Conservation (phyloP, 345 rosid genomes). For the Theobroma cacao region DNA sequence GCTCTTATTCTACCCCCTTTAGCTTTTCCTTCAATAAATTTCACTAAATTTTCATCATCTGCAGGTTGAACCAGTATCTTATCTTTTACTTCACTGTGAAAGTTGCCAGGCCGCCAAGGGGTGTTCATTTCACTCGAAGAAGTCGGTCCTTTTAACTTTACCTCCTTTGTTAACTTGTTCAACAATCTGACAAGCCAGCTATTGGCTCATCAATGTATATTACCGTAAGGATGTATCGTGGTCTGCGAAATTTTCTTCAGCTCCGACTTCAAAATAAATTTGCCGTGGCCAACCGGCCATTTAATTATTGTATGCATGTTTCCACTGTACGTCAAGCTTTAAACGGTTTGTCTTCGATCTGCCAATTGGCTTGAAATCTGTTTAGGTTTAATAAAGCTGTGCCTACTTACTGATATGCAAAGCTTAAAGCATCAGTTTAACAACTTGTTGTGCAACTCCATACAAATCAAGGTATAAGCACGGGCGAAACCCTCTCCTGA, state of each 20-base stretch:
- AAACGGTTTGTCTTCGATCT: background rate
- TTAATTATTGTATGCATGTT: constrained; percentile 1
- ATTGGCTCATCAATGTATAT: background rate
- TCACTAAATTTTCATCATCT: background rate
- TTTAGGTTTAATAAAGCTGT: background rate
- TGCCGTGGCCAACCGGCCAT: background rate
- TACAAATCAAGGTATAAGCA: background rate
- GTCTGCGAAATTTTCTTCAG: background rate
- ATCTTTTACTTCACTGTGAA: background rate
- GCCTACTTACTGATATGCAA: background rate
- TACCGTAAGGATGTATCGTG: no score
- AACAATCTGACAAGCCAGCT: background rate
- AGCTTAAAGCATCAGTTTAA: background rate
- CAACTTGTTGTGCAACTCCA: no score
- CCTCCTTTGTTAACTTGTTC: background rate
- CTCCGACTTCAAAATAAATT: background rate
- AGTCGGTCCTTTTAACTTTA: background rate
- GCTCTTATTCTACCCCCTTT: background rate
- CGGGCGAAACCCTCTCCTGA: background rate
- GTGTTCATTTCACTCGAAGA: background rate
- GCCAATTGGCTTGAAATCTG: background rate
- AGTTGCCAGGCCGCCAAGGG: background rate
- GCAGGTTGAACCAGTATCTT: background rate
- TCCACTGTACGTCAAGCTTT: background rate
- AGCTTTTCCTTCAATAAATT: background rate